Evolutionary conservation across 345 rosid species (phyloP), one percentile per base, ranked within the genome.

Genomic region (Aquilaria yunnanensis): DNA sequence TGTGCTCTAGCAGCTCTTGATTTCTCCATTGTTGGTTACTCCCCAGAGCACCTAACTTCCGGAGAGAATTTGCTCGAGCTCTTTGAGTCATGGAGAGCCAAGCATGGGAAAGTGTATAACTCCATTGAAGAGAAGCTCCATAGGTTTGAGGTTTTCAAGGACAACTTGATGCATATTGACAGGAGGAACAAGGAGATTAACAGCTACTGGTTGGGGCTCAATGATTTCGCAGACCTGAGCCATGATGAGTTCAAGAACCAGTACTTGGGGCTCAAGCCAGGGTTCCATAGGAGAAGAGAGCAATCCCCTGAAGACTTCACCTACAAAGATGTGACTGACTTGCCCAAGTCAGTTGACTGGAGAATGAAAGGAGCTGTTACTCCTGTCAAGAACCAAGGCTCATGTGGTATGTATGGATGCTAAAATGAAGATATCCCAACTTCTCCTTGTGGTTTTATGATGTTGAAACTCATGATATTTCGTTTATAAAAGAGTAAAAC

Each of bases 281-380:
- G 72, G 0, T 63, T 71, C 2, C n/a, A 64, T 12, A 11, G 53
- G 12, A 59, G 62, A 43, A 69, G 65, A 32, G 71, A 51, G 11
- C 64, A 46, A 56, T 59, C 57, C 14, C 34, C 54, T 9, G 65
- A 34, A 10, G 81, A 74, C 12, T 72, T 71, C 64, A 57, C 57
- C 37, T 73, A 72, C 47, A 51, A 64, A 68, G 76, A 54, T 67
- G 79, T 77, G 4, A 67, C 57, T 53, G 77, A 72, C 50, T 67
- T 82, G 69, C 96, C 92, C 31, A 71, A 79, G 70, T 76, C 92
- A 0, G 77, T 88, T 6, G 98, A 88, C 57, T 92, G 98, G 98
- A 88, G 98, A 62, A 77, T 74, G 67, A 79, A 85, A 69, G 90
- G 96, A 3, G 94, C 87, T 10, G 90, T 88, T 13, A 72, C 92